These are phyloP conservation scores for Mycena chlorophos DNA, from an alignment of 768 basidiomycete genomes.

Conservation along the genomic window DNA sequence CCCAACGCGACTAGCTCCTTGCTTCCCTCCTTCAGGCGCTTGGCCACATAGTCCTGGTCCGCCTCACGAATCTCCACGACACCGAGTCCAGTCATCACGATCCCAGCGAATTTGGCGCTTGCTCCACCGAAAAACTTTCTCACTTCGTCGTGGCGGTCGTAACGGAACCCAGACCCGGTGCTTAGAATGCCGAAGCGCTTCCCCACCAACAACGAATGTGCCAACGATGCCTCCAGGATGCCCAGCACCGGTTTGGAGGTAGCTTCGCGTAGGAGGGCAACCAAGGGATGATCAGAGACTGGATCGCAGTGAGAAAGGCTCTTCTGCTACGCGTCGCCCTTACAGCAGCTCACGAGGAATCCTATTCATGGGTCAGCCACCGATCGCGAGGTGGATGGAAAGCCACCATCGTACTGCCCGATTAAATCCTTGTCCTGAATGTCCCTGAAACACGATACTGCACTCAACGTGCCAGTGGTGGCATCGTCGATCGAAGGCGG, in stretches of 20 bases:
- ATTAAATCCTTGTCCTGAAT: constrained; percentile 27
- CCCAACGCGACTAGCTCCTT: constrained; percentile 32
- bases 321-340: constrained; percentile 1
- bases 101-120: constrained; percentile 37
- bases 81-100: constrained; percentile 34
- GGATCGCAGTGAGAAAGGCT: too few species aligned
- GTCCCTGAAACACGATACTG: constrained; percentile 32
- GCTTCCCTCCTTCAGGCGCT: constrained; percentile 32
- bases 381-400: too few species aligned
- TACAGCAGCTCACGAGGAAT: constrained; percentile 41
- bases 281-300: constrained; percentile 41
- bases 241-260: constrained; percentile 36
- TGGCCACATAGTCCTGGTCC: constrained; percentile 30
- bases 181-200: constrained; percentile 40
- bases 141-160: constrained; percentile 35
- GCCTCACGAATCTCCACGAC: constrained; percentile 37
- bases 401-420: constrained; percentile 35
- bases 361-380: too few species aligned
- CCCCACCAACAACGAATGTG: constrained; percentile 35
- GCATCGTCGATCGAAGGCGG: constrained; percentile 35
- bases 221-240: constrained; percentile 37
- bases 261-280: constrained; percentile 34
- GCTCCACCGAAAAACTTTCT: constrained; percentile 34
- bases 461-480: constrained; percentile 33
- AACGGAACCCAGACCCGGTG: constrained; percentile 37